phyloP scores from a whole-genome alignment of 2,329 filamentous ascomycete species.

The Penicillium occitanis region DNA sequence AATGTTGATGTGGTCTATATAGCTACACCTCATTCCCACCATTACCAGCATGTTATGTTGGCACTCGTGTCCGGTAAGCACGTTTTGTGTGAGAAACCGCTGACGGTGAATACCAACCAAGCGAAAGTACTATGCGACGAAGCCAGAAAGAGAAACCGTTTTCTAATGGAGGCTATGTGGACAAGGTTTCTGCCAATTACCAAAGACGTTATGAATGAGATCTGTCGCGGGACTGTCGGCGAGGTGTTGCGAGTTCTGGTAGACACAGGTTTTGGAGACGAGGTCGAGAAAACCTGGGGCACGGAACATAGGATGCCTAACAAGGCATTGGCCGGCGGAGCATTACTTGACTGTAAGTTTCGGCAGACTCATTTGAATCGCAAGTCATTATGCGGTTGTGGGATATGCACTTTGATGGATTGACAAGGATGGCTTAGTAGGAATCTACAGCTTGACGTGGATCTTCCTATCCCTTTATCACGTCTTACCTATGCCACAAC shows the following conservation, averaged over 20 bases:
- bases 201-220: slow-evolving; percentile 59
- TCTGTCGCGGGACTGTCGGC: slow-evolving; percentile 61
- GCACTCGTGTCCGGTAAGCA: slow-evolving; percentile 79
- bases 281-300: slow-evolving; percentile 60
- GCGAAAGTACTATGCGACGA: slow-evolving; percentile 68
- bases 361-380: too few species aligned
- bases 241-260: slow-evolving; percentile 57
- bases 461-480: slow-evolving; percentile 86
- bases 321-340: slow-evolving; percentile 77
- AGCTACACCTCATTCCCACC: slow-evolving; percentile 86
- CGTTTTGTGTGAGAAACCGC: slow-evolving; percentile 85
- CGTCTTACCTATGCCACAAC: slow-evolving; percentile 63
- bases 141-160: slow-evolving; percentile 70
- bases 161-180: slow-evolving; percentile 88
- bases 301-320: slow-evolving; percentile 78
- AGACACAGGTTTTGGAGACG: slow-evolving; percentile 62
- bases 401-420: not conserved
- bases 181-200: slow-evolving; percentile 84
- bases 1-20: slow-evolving; percentile 85
- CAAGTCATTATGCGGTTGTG: not conserved
- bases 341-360: slow-evolving; percentile 65
- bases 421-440: slow-evolving; percentile 47
- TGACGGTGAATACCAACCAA: slow-evolving; percentile 80
- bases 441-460: slow-evolving; percentile 87
- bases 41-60: slow-evolving; percentile 89